These are phyloP conservation scores for Orbilia ellipsospora DNA, from an alignment of 2,329 filamentous ascomycete species.

Conservation along the genomic window DNA sequence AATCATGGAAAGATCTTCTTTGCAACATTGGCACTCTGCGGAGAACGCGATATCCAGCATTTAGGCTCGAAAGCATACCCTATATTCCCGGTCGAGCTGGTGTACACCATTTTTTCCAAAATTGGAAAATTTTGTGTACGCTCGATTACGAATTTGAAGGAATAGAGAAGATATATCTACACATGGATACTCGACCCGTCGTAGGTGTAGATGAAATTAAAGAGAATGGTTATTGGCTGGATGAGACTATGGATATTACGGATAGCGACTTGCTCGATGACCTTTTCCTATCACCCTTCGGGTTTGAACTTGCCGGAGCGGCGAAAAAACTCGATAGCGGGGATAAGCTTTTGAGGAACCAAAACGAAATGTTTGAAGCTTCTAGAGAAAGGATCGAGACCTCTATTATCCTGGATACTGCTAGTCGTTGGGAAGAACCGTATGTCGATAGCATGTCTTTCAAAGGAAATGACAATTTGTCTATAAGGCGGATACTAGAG, in stretches of 20 bases:
- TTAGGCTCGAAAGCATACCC: not conserved
- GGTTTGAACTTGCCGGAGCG: not conserved
- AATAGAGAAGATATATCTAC: not conserved
- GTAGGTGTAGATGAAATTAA: not conserved
- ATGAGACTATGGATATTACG: not conserved
- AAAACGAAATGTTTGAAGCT: not conserved
- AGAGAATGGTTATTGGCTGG: not conserved
- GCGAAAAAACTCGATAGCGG: not conserved
- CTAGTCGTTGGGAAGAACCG: not conserved
- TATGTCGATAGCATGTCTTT: not conserved
- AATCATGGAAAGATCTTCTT: not conserved
- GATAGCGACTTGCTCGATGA: conserved; percentile 24
- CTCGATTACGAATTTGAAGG: not conserved
- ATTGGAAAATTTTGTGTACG: not conserved
- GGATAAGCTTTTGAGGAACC: not conserved
- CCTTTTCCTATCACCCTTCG: conserved; percentile 4
- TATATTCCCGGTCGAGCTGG: not conserved
- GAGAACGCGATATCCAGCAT: not conserved
- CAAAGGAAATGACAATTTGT: not conserved
- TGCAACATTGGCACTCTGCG: not conserved
- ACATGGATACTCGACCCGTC: not conserved
- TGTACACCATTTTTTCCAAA: conserved; percentile 3
- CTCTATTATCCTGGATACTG: not conserved
- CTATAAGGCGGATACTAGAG: not conserved
- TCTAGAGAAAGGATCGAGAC: not conserved